Conservation (phyloP, 441 rosid genomes). For the Croton setiger region DNA sequence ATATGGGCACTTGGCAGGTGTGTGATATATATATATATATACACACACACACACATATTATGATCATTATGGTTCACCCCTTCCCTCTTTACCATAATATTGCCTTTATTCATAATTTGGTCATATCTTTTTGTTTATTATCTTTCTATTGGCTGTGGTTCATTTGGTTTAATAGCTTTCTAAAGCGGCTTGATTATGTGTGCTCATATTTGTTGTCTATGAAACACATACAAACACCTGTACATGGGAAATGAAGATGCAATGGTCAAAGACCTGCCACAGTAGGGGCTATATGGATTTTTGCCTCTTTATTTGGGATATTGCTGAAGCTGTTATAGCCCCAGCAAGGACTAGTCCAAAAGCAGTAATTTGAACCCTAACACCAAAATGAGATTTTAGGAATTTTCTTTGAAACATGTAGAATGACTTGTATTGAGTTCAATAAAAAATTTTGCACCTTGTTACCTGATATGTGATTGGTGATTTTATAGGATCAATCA, state of each 20-base stretch:
- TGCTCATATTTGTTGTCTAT: not conserved
- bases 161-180: not conserved
- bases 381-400: not conserved
- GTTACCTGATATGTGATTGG: not conserved
- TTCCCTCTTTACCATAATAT: not conserved
- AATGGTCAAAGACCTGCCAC: not conserved
- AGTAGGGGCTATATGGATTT: no score
- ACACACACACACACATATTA: no score
- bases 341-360: not conserved
- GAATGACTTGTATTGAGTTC: not conserved
- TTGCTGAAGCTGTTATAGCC: no score
- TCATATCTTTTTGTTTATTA: not conserved
- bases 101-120: not conserved
- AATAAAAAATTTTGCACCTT: not conserved
- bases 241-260: not conserved
- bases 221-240: not conserved
- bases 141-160: not conserved
- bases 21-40: not conserved
- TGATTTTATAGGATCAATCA: not conserved
- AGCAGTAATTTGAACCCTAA: not conserved
- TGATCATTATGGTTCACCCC: not conserved
- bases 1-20: constrained; percentile 99
- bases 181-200: not conserved
- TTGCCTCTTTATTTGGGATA: no score
- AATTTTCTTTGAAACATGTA: not conserved